phyloP scores from a whole-genome alignment of 1,139 yeast genomes.

The Hyphopichia fennica region DNA sequence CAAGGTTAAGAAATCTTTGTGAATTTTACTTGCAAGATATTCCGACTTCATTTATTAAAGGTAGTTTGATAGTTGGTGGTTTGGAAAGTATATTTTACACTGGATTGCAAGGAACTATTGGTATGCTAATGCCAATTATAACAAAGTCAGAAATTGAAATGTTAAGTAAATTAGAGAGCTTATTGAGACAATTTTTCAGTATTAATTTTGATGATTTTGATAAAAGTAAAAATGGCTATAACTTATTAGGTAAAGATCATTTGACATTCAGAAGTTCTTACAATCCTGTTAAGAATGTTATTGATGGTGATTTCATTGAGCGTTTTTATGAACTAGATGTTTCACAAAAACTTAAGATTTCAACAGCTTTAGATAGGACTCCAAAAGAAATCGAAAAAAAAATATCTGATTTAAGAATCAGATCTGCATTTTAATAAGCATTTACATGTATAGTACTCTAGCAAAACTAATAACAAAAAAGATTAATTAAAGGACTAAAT shows the following conservation, averaged over 20 bases:
- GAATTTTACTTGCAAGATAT: conserved; percentile 74
- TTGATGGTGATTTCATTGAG: conserved; percentile 90
- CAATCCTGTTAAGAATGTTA: conserved; percentile 69
- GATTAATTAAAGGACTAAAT: neutral
- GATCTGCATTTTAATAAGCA: conserved; percentile 39
- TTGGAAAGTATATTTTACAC: conserved; percentile 66
- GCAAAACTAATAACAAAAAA: neutral
- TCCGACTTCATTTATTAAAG: conserved; percentile 59
- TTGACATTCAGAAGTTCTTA: conserved; percentile 72
- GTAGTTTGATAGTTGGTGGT: conserved; percentile 59
- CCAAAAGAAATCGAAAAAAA: conserved; percentile 62
- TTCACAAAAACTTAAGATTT: conserved; percentile 46
- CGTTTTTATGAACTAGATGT: conserved; percentile 39
- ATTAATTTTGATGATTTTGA: conserved; percentile 33
- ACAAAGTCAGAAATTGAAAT: conserved; percentile 64
- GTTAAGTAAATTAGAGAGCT: conserved; percentile 54
- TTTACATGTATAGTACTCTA: neutral
- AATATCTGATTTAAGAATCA: conserved; percentile 57
- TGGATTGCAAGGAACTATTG: conserved; percentile 82
- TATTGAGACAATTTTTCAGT: conserved; percentile 39
- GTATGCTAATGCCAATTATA: conserved; percentile 66
- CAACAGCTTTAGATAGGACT: conserved; percentile 53
- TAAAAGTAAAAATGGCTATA: conserved; percentile 15
- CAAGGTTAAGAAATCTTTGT: conserved; percentile 52
- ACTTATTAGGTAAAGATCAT: conserved; percentile 65